phyloP scores from a whole-genome alignment of 495 filamentous ascomycete genomes.

The Lasiosphaeria hispida region DNA sequence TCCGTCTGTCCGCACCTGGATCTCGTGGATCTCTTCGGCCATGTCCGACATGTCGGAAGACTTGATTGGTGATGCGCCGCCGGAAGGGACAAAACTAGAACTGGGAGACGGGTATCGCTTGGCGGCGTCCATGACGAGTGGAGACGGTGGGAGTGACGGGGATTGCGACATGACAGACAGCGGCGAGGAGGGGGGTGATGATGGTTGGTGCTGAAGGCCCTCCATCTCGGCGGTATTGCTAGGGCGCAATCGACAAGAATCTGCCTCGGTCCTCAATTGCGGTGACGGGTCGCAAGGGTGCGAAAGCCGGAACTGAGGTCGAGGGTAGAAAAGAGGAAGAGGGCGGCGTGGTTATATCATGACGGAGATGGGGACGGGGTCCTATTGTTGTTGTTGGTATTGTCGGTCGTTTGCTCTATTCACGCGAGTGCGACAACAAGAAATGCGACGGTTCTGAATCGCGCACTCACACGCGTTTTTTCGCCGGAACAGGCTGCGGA shows the following conservation, averaged over 20 bases:
- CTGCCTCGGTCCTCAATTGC: too few relatives aligned
- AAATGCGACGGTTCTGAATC: too few relatives aligned
- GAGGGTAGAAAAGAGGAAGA: constrained; percentile 24
- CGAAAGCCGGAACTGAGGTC: neutral
- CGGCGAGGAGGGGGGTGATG: constrained; percentile 48
- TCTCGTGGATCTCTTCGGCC: constrained; percentile 44
- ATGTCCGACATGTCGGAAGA: constrained; percentile 27
- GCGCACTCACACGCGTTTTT: neutral
- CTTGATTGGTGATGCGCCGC: constrained; percentile 44
- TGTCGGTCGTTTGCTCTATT: too few relatives aligned
- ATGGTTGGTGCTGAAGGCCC: constrained; percentile 1
- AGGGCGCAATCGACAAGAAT: too few relatives aligned
- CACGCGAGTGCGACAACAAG: too few relatives aligned
- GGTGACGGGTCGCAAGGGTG: neutral
- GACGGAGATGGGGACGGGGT: constrained; percentile 6
- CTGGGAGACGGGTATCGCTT: constrained; percentile 43
- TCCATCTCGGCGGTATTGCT: constrained; percentile 18
- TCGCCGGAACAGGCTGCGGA: neutral
- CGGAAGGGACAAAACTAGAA: constrained; percentile 36
- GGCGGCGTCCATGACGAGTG: constrained; percentile 37
- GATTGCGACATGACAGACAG: constrained; percentile 52
- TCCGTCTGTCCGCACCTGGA: constrained; percentile 57
- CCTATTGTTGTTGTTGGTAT: neutral
- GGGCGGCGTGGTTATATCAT: constrained; percentile 30
- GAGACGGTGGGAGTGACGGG: constrained; percentile 53